Base-by-base conservation (phyloP, 1,284 basidiomycete species). In the Pseudozyma flocculosa region DNA sequence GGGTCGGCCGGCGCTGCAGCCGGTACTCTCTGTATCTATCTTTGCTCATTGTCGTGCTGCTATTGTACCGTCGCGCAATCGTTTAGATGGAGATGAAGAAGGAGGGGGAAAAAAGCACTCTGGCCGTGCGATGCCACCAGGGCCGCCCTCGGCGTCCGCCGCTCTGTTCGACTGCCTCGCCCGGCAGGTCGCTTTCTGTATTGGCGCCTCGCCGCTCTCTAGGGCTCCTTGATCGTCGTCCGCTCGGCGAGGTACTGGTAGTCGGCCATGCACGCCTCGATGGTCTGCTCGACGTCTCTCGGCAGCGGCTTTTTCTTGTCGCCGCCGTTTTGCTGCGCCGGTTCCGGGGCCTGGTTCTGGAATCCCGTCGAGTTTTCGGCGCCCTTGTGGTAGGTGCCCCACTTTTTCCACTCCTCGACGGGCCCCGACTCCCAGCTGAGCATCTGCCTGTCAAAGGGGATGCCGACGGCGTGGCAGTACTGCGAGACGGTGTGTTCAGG, bases 361-460 rank as follows among this genome's bases (percentile, higher is more conserved):
- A 76, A 76, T 4, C 74, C 74, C 3, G 71, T 72, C 32, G 59
- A 64, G 22, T 73, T 65, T 34, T 76, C 64, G 18, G 74, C 74
- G 8, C 54, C 72, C 8, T 61, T 61, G 43, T 76, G 74, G 57
- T 72, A 76, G 4, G 61, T 62, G 23, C 67, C 69, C 74, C 74
- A 76, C 30, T 73, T 74, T 1, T 57, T 59, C 60, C 69, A 76
- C 30, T 70, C 70, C 41, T 70, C 66, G 22, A 75, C 70, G 4
- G 62, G 60, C 0, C 67, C 64, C n/a, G 61, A 50, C 41, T 76
- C 65, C 74, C 74, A 76, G 41, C 41, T 55, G 36, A 76, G 61
- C 74, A 76, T 76, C 13, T 50, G 43, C 2, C 47, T 50, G 2
- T 61, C 43, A 40, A 76, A 76, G 2, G 74, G 74, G 5, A 76